Conservation (phyloP, 179 eudicot species). For the Dionaea muscipula region DNA sequence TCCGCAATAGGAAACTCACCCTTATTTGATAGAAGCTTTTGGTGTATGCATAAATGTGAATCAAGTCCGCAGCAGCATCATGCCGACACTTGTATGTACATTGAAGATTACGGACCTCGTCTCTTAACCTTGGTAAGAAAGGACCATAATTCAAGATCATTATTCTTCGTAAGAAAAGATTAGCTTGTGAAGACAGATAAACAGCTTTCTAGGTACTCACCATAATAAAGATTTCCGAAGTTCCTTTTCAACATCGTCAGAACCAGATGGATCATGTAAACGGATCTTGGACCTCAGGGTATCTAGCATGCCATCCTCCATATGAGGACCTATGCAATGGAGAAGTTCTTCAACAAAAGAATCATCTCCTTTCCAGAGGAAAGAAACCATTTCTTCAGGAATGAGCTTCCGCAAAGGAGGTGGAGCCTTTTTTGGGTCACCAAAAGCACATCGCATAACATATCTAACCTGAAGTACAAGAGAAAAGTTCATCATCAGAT, state of each 20-base stretch:
- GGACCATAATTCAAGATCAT: background rate
- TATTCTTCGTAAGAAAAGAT: background rate
- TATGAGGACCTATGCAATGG: slow-evolving; percentile 61
- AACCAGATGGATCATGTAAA: slow-evolving; percentile 66
- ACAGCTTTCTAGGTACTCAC: slow-evolving; percentile 24
- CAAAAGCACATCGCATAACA: slow-evolving; percentile 82
- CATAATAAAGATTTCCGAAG: slow-evolving; percentile 75
- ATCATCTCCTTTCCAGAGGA: slow-evolving; percentile 78
- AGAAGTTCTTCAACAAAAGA: slow-evolving; percentile 76
- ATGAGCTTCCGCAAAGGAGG: slow-evolving; percentile 82
- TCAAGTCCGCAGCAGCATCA: slow-evolving; percentile 98
- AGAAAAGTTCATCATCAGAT: background rate
- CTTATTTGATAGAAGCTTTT: slow-evolving; percentile 58
- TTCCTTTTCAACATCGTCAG: slow-evolving; percentile 47
- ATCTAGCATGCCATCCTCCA: slow-evolving; percentile 42
- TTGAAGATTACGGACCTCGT: slow-evolving; percentile 85
- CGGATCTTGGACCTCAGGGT: slow-evolving; percentile 57
- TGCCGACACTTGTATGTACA: slow-evolving; percentile 72
- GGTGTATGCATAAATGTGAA: slow-evolving; percentile 86
- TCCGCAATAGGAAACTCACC: slow-evolving; percentile 33
- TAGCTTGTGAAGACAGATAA: slow-evolving; percentile 9
- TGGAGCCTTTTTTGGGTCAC: slow-evolving; percentile 91
- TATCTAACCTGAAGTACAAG: slow-evolving; percentile 63
- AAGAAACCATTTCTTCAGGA: slow-evolving; percentile 58
- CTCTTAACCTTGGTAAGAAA: slow-evolving; percentile 59